Percentiles rank a stretch among this genome's conserved stretches.
These are phyloP conservation scores for Basipetospora chlamydospora DNA, from an alignment of 2,329 filamentous ascomycete genomes.

Conservation along the genomic window DNA sequence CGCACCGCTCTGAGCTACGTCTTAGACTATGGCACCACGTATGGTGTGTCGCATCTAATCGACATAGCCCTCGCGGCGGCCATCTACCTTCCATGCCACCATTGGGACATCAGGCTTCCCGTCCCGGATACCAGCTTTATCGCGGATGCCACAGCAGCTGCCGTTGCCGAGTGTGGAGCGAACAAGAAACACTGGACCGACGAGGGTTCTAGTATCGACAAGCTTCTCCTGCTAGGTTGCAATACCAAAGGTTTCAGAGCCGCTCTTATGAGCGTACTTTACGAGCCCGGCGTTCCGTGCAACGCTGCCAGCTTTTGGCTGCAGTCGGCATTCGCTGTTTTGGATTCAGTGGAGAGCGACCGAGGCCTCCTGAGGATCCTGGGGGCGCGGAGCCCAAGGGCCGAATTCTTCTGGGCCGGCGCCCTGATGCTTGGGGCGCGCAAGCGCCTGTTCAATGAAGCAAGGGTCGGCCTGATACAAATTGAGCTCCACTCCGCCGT, in stretches of 20 bases:
- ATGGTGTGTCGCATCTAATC: neutral
- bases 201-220: neutral
- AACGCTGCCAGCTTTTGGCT: neutral
- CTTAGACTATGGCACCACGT: neutral
- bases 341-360: neutral
- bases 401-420: neutral
- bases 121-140: neutral
- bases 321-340: neutral
- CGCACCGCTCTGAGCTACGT: neutral
- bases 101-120: neutral
- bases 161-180: too few relatives aligned
- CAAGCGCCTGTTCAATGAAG: neutral
- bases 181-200: neutral
- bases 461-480: neutral
- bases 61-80: neutral
- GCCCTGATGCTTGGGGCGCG: neutral
- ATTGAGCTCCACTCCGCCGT: neutral
- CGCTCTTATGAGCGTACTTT: neutral
- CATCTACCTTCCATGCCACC: neutral
- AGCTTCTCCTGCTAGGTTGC: neutral
- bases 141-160: neutral
- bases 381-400: neutral
- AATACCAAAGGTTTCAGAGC: neutral
- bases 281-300: neutral
- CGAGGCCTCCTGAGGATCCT: neutral